Conservation (phyloP, 129 eudicot species). For the Glebionis coronaria region DNA sequence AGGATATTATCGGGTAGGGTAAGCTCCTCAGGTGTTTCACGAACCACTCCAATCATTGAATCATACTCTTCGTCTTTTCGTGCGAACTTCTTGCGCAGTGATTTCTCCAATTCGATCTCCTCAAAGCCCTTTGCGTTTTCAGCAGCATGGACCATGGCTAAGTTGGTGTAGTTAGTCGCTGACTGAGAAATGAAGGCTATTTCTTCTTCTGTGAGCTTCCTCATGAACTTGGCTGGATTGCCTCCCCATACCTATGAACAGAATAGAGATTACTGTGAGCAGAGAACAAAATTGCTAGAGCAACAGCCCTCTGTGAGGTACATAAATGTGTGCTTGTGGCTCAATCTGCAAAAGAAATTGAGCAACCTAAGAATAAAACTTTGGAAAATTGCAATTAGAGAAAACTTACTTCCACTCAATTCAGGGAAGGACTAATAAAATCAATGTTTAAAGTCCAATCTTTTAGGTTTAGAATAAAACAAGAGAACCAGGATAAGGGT, state of each 20-base stretch:
- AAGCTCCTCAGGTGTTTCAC: conserved; percentile 77
- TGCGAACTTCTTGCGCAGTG: conserved; percentile 75
- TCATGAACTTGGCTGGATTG: conserved; percentile 87
- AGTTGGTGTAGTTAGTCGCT: conserved; percentile 67
- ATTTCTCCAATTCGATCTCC: conserved; percentile 74
- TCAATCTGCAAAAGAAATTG: not conserved
- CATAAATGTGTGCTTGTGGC: not conserved
- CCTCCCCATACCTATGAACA: conserved; percentile 91
- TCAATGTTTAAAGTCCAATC: not conserved
- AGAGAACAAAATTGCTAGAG: not conserved
- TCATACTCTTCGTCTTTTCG: conserved; percentile 71
- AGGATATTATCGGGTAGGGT: conserved; percentile 55
- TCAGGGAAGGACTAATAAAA: not conserved
- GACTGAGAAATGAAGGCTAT: conserved; percentile 84
- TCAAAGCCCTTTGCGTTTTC: conserved; percentile 79
- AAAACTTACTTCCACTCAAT: not conserved
- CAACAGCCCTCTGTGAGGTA: not conserved
- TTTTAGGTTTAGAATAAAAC: not conserved
- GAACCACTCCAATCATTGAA: conserved; percentile 70
- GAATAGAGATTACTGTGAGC: not conserved
- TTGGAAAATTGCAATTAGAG: not conserved
- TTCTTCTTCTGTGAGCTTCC: conserved; percentile 97
- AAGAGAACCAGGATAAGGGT: not conserved
- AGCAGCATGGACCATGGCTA: conserved; percentile 88
- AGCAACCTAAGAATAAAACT: not conserved